These are phyloP conservation scores for Globisporangium nagaii DNA, from an alignment of 352 stramenopile genomes.

Conservation along the genomic window DNA sequence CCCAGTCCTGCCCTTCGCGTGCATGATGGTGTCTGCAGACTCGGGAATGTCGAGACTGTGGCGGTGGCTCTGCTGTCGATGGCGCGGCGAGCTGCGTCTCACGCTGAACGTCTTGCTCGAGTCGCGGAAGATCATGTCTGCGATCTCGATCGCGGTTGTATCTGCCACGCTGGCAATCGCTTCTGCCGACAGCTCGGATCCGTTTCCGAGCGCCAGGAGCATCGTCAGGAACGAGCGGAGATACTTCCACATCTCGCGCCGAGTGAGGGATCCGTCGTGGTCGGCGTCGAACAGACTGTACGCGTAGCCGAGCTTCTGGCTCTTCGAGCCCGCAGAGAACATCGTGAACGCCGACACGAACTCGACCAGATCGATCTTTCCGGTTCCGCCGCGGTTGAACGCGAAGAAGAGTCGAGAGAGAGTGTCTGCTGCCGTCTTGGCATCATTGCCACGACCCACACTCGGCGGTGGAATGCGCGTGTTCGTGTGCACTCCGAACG, in stretches of 20 bases:
- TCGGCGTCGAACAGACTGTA: constrained; percentile 90
- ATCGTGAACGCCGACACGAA: constrained; percentile 93
- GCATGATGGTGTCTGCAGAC: constrained; percentile 31
- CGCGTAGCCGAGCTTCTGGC: constrained; percentile 90
- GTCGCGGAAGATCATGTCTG: constrained; percentile 79
- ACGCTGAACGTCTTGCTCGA: constrained; percentile 76
- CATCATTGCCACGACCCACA: constrained; percentile 58
- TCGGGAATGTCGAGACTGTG: constrained; percentile 57
- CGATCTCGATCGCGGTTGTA: constrained; percentile 76
- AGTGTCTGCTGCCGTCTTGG: constrained; percentile 72
- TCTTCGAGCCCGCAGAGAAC: constrained; percentile 94
- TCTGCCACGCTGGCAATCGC: constrained; percentile 77
- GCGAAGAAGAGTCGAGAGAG: constrained; percentile 81
- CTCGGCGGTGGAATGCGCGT: constrained; percentile 49
- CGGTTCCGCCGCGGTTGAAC: constrained; percentile 79
- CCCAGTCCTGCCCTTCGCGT: constrained; percentile 22
- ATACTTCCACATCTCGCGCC: constrained; percentile 91
- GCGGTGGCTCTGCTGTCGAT: constrained; percentile 28
- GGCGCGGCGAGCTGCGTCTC: constrained; percentile 19
- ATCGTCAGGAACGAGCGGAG: constrained; percentile 93
- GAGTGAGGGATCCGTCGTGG: constrained; percentile 85
- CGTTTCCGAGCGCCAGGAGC: constrained; percentile 91
- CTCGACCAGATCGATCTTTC: constrained; percentile 84
- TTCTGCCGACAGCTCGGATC: constrained; percentile 72
- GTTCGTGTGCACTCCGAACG: constrained; percentile 61